These are phyloP conservation scores for Carnegiea gigantea DNA, from an alignment of 179 eudicot species.

Conservation along the genomic window DNA sequence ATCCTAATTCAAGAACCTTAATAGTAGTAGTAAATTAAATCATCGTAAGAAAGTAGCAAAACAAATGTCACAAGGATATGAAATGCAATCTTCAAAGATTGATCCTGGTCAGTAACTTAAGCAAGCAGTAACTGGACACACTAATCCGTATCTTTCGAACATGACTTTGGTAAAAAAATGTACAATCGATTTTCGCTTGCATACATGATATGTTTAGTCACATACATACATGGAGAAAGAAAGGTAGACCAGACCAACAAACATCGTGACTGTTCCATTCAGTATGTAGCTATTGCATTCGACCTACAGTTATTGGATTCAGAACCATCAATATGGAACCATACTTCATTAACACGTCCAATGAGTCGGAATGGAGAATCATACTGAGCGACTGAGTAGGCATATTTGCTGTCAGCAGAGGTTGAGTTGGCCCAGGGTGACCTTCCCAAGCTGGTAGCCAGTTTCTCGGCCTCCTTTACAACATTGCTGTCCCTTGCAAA, in stretches of 20 bases:
- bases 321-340: conserved; percentile 62
- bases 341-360: conserved; percentile 75
- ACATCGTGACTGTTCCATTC: not conserved
- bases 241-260: not conserved
- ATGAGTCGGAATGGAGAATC: conserved; percentile 58
- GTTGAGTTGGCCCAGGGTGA: conserved; percentile 72
- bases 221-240: not conserved
- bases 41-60: too few species aligned
- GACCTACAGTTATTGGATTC: conserved; percentile 44
- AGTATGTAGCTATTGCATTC: conserved; percentile 43
- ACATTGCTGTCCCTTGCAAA: conserved; percentile 70
- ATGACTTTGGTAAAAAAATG: not conserved
- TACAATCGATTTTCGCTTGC: not conserved
- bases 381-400: conserved; percentile 85
- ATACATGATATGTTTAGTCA: not conserved
- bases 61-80: too few species aligned
- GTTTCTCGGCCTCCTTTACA: conserved; percentile 61
- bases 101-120: too few species aligned
- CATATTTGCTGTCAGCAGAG: conserved; percentile 44
- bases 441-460: conserved; percentile 66
- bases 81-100: too few species aligned
- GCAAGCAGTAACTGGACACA: not conserved
- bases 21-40: too few species aligned
- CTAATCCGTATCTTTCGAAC: not conserved
- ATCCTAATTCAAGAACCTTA: too few species aligned